Conservation (phyloP, 805 yeast genomes). For the Teunomyces tritomae region DNA sequence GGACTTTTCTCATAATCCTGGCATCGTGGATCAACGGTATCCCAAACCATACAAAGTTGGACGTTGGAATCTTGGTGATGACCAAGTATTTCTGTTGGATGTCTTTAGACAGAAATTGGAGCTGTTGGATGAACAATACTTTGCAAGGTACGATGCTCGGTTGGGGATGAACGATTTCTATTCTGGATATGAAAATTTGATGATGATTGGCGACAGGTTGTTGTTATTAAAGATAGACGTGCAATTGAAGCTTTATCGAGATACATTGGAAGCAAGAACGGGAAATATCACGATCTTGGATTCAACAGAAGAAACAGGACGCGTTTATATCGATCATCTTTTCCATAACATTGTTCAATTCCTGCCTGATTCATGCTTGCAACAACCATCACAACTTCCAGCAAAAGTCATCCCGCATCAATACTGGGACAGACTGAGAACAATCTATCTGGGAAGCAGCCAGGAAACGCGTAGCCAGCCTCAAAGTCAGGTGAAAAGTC, state of each 20-base stretch:
- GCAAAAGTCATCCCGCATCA: not conserved
- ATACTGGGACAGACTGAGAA: not conserved
- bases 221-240: constrained; percentile 7
- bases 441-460: not conserved
- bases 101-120: constrained; percentile 10
- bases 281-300: not conserved
- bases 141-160: not conserved
- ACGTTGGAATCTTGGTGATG: constrained; percentile 1
- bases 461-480: not conserved
- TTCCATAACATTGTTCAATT: not conserved
- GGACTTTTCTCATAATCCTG: constrained; percentile 2
- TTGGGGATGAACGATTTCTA: constrained; percentile 3
- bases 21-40: not conserved
- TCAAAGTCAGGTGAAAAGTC: not conserved
- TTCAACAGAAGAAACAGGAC: not conserved
- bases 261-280: constrained; percentile 12
- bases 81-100: constrained; percentile 14
- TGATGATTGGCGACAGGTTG: constrained; percentile 4
- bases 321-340: not conserved
- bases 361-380: constrained; percentile 4
- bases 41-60: not conserved
- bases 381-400: not conserved
- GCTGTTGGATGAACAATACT: constrained; percentile 6
- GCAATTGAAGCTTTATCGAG: constrained; percentile 10
- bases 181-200: constrained; percentile 2